These are phyloP conservation scores for Chalciporus sp. DNA, from an alignment of 1,284 basidiomycete genomes.

Conservation along the genomic window DNA sequence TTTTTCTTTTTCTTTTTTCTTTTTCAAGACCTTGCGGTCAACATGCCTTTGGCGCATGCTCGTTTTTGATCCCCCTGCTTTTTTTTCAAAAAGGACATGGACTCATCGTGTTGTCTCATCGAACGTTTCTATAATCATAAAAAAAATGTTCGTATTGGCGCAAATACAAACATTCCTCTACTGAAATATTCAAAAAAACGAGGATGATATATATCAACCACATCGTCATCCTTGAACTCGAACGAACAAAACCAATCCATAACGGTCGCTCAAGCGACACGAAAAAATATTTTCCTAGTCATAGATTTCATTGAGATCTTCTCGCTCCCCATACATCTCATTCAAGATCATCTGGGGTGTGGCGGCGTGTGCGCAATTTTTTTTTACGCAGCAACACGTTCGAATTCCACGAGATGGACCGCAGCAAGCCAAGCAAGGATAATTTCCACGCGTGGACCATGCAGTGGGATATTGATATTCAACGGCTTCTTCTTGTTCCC, in stretches of 20 bases:
- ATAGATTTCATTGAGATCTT: slow-evolving; percentile 24
- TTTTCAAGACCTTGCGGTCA: slow-evolving; percentile 14
- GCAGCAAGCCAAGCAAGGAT: slow-evolving; percentile 80
- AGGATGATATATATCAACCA: background rate
- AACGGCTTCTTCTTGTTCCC: slow-evolving; percentile 55
- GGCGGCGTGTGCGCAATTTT: too few species aligned
- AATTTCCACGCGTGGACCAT: slow-evolving; percentile 81
- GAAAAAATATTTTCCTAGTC: background rate
- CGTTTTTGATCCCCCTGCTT: slow-evolving; percentile 12
- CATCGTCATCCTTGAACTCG: slow-evolving; percentile 1
- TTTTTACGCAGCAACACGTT: slow-evolving; percentile 45
- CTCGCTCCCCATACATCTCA: background rate
- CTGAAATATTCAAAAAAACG: background rate
- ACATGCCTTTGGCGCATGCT: slow-evolving; percentile 31
- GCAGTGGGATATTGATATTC: slow-evolving; percentile 77
- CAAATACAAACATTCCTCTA: slow-evolving; percentile 7
- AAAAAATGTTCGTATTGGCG: background rate
- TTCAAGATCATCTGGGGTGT: background rate
- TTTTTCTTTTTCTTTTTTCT: background rate
- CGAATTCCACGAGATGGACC: slow-evolving; percentile 72
- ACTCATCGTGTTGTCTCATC: too few species aligned
- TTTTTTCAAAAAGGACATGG: too few species aligned
- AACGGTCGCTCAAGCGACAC: slow-evolving; percentile 1
- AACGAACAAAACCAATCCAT: slow-evolving; percentile 8
- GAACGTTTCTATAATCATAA: slow-evolving; percentile 6